Evolutionary conservation across 495 filamentous ascomycete genomes (phyloP), one percentile per base, ranked within the genome.

Genomic region (Pyrenula aspistea): DNA sequence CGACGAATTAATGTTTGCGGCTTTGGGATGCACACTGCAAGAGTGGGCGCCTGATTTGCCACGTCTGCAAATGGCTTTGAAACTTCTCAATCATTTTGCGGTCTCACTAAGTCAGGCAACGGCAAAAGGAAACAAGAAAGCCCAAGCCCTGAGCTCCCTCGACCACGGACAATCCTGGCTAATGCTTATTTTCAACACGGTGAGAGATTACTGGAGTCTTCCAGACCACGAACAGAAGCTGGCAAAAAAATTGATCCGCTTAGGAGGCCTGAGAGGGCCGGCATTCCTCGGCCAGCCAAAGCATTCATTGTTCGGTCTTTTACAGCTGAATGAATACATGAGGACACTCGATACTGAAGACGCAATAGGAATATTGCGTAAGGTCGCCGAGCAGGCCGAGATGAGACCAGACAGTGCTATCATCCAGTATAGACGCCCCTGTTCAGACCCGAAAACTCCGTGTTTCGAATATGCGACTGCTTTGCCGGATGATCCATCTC

Each of bases 11-110:
- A 36, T 56, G 3, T 24, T 36, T 15, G 54, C 51, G 12, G 53
- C 54, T 0, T 21, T 61, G 15, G 60, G 60, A 52, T 49, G 24
- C 25, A 20, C 63, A 10, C 55, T 60, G 15, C 58, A 24, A 49
- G 50, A 54, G 12, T 60, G 59, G 57, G 49, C 19, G 2, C 2
- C 0, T 0, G 22, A 22, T 49, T 21, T 10, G 20, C 10, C 15
- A 10, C 2, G 15, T 20, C 8, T 57, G 48, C 42, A 60, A 20
- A 48, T 2, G 56, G n/a, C 8, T 12, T 47, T 19, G 10, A 25
- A 49, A 1, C 4, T 55, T 21, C 2, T 55, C 10, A 20, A 21
- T 3, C 21, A 12, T 19, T 25, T 49, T 3, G 19, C 15, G 25
- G 53, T n/a, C 2, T 4, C 21, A 19, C 11, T 59, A 8, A 51